phyloP scores from a whole-genome alignment of 2,329 filamentous ascomycete species.

The Penicillium thymicola region DNA sequence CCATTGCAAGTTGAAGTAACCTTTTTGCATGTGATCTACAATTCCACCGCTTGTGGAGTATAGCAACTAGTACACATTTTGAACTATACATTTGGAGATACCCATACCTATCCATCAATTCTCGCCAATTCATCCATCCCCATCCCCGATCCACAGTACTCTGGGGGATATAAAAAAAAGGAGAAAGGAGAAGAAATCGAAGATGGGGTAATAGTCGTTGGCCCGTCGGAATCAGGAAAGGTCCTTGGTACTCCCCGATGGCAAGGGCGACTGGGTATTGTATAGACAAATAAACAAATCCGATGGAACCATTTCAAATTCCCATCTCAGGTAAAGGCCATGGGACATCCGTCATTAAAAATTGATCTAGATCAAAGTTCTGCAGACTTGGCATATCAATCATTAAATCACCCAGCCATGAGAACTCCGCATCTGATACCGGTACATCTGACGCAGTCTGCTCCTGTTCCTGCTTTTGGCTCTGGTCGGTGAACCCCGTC shows the following conservation, averaged over 20 bases:
- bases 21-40: neutral
- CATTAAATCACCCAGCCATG: constrained; percentile 45
- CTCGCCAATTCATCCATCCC: neutral
- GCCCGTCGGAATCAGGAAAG: neutral
- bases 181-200: neutral
- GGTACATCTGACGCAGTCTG: constrained; percentile 18
- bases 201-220: neutral
- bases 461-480: neutral
- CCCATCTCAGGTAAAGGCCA: constrained; percentile 30
- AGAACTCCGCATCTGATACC: constrained; percentile 35
- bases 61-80: neutral
- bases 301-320: constrained; percentile 12
- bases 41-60: neutral
- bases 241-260: neutral
- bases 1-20: neutral
- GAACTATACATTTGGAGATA: neutral
- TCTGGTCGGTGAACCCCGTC: neutral
- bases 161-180: neutral
- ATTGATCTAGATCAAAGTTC: constrained; percentile 46
- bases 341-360: constrained; percentile 34
- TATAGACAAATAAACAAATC: neutral
- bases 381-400: constrained; percentile 46
- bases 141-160: neutral
- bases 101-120: too few species aligned
- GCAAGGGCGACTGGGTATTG: neutral